Base-by-base conservation (phyloP, 2,329 filamentous ascomycete genomes). In the Clathrospora elynae region DNA sequence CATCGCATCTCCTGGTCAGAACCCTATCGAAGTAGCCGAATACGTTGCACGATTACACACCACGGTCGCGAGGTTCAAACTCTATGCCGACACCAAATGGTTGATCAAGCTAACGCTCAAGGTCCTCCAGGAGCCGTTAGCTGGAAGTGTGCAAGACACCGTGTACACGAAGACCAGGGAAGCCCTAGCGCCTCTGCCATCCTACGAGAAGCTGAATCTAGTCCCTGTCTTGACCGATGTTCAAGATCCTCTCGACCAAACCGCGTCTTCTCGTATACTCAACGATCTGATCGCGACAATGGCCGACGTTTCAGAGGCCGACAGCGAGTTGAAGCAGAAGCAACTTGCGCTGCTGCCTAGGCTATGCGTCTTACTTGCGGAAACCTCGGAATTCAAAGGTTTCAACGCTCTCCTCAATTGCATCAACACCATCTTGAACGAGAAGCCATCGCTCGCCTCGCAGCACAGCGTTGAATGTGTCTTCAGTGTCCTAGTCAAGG, bases 331-430 rank as follows among this genome's bases (percentile, higher is more conserved):
- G 9, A 66, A 52, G 32, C 50, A 54, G 24, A 60, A 59, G 26
- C 63, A 66, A 22, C 51, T 66, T 3, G 50, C 57, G 7, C 26
- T 70, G 2, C 37, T 70, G 2, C 63, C 64, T 1, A 46, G 34
- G 13, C 23, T 68, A 4, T 66, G 62, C 33, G 31, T 31, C 4
- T 38, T 62, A 3, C 46, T 69, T 12, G 38, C 44, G 3, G 81
- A 77, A 0, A 71, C 78, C 75, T 76, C 82, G 57, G 72, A 82
- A 10, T 78, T 76, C 42, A 75, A 71, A 40, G 76, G 67, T 45
- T 82, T 77, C 34, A 82, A 74, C 1, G 71, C 55, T 0, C 72
- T 74, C 31, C 59, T 68, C 64, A 76, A 81, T 17, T 75, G 75
- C 12, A 75, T 78, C 0, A 76, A 70, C 45, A 83, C 75, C 0